Base-by-base conservation (phyloP, 2,329 filamentous ascomycete genomes). In the Microcera coccophila region DNA sequence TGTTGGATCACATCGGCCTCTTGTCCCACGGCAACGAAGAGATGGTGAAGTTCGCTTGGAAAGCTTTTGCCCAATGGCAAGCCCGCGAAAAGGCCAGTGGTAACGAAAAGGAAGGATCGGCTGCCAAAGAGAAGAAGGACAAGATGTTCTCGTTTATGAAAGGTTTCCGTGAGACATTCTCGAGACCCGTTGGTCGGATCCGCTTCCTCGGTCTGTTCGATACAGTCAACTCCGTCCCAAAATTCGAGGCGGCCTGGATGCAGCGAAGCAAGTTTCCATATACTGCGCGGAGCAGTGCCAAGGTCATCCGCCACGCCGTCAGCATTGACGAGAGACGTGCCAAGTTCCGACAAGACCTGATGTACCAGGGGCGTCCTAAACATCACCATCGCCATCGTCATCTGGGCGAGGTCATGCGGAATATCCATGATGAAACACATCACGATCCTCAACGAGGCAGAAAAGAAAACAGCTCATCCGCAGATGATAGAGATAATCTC, bases 41-140 rank as follows among this genome's bases (percentile, higher is more conserved):
- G 53, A 84, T 93, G 81, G 81, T 88, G 39, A 74, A 77, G 4
- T 94, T 94, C 60, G 87, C 86, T 1, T 93, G 87, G 87, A 90
- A 86, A 61, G 83, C 84, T 0, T 90, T 89, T 56, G 77, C 82
- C 7, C 80, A 83, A 59, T 89, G 84, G 83, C 82, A 87, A 57
- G 75, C 74, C 33, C 76, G 83, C 7, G 19, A 67, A 71, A 68
- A 72, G 72, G 65, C 63, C 9, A 67, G 71, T 0, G 58, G 60
- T 12, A 57, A 65, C 22, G 60, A 65, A 7, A 64, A 69, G 2
- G 69, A 74, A 35, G 73, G 68, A 20, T 65, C 66, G 0, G 65
- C 68, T 16, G 68, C 64, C 2, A 62, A 64, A 20, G 57, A 55
- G 22, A 65, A 49, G 67, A 51, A 64, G 51, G 70, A 71, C n/a